These are phyloP conservation scores for Beta lomatogona DNA, from an alignment of 179 eudicot genomes.

Conservation along the genomic window DNA sequence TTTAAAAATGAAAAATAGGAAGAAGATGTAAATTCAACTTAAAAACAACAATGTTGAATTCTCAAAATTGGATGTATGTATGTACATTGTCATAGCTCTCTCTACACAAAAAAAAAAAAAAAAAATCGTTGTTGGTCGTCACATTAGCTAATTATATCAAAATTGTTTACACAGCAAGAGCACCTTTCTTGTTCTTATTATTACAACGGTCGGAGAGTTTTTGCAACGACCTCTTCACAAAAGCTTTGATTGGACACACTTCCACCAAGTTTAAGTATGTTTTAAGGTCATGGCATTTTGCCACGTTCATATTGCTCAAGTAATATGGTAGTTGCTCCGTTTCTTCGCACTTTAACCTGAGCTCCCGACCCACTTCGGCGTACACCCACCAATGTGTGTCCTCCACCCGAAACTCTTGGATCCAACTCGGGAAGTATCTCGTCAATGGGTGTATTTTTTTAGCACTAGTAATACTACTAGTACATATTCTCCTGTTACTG, in stretches of 20 bases:
- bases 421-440: slow-evolving; percentile 27
- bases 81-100: background rate
- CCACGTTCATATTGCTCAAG: slow-evolving; percentile 32
- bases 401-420: slow-evolving; percentile 30
- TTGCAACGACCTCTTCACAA: slow-evolving; percentile 24
- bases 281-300: slow-evolving; percentile 46
- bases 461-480: no score
- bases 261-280: slow-evolving; percentile 43
- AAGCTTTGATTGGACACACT: slow-evolving; percentile 34
- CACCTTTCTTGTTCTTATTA: background rate
- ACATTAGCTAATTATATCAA: background rate
- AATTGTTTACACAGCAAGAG: background rate
- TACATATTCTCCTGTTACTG: no score
- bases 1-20: no score
- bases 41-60: background rate
- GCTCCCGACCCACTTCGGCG: slow-evolving; percentile 49
- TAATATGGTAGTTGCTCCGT: slow-evolving; percentile 9
- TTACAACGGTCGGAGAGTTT: slow-evolving; percentile 5
- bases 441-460: background rate
- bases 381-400: slow-evolving; percentile 48
- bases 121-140: no score
- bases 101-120: no score
- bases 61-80: background rate
- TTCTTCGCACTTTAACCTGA: slow-evolving; percentile 28
- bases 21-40: background rate